Conservation (phyloP, 139 green algal genomes). For the Volvox africanus region DNA sequence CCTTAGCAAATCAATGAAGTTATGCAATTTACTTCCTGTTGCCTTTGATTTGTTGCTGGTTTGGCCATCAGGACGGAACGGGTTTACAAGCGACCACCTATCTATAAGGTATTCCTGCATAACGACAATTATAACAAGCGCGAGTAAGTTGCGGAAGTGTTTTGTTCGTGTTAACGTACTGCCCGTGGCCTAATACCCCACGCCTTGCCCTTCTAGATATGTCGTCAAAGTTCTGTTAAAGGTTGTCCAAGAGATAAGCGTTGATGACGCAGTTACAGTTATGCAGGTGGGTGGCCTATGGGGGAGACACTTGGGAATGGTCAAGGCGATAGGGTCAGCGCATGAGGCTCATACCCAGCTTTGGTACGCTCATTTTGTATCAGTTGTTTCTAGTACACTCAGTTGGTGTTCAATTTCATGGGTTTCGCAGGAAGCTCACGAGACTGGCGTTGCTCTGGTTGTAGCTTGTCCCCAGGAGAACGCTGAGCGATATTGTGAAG, state of each 20-base stretch:
- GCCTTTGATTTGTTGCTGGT: background rate
- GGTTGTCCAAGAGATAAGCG: constrained; percentile 80
- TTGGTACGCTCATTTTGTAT: too few relatives aligned
- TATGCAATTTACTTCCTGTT: too few relatives aligned
- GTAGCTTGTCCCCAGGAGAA: constrained; percentile 87
- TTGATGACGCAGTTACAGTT: constrained; percentile 91
- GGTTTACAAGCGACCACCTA: constrained; percentile 77
- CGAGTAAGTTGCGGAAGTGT: constrained; percentile 61
- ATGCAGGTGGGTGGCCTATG: constrained; percentile 76
- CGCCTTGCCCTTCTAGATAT: constrained; percentile 62
- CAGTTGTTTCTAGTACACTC: too few relatives aligned
- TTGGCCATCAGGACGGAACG: constrained; percentile 50
- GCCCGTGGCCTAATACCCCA: background rate
- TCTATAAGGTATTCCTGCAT: constrained; percentile 84
- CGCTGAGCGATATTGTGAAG: constrained; percentile 90
- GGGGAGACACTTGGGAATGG: too few relatives aligned
- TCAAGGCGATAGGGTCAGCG: too few relatives aligned
- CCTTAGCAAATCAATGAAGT: too few relatives aligned
- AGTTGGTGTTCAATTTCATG: background rate
- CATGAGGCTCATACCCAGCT: too few relatives aligned
- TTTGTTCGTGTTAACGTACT: background rate
- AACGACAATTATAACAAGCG: constrained; percentile 95
- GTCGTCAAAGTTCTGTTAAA: constrained; percentile 95
- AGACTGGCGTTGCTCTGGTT: constrained; percentile 87
- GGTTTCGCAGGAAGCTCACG: constrained; percentile 84